Conservation (phyloP, 2,329 filamentous ascomycete genomes). For the Monosporascus sp. region DNA sequence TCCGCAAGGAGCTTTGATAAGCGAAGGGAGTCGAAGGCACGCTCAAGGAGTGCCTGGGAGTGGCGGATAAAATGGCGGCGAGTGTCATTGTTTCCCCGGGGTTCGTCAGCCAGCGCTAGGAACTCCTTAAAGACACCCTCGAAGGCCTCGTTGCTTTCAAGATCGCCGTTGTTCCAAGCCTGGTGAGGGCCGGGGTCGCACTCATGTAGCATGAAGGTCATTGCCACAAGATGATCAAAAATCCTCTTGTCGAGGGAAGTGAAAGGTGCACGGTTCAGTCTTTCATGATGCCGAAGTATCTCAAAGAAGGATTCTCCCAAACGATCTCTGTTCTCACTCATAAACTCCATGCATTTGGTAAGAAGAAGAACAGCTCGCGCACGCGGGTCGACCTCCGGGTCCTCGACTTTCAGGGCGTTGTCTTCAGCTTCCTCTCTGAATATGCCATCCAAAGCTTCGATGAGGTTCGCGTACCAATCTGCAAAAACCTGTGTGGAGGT, state of each 20-base stretch:
- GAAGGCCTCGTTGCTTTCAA: background rate
- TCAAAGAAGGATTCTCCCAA: background rate
- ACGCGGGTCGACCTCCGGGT: background rate
- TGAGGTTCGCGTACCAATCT: background rate
- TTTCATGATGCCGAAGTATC: background rate
- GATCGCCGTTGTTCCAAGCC: slow-evolving; percentile 1
- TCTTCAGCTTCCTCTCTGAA: background rate
- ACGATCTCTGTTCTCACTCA: background rate
- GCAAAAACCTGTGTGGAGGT: background rate
- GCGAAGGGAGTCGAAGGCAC: slow-evolving; percentile 4
- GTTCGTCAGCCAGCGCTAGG: background rate
- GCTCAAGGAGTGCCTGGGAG: background rate
- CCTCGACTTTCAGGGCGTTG: background rate
- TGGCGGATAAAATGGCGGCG: background rate
- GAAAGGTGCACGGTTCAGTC: background rate
- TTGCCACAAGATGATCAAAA: background rate
- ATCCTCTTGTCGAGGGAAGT: background rate
- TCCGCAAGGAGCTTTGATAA: background rate
- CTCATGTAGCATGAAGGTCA: background rate
- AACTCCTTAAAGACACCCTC: background rate
- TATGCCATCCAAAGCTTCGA: background rate
- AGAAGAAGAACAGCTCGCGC: background rate
- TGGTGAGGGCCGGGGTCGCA: background rate
- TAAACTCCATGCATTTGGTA: background rate
- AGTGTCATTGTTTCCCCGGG: background rate